Evolutionary conservation across 2,329 filamentous ascomycete species (phyloP).

Genomic region (Corinectria fuckeliana): DNA sequence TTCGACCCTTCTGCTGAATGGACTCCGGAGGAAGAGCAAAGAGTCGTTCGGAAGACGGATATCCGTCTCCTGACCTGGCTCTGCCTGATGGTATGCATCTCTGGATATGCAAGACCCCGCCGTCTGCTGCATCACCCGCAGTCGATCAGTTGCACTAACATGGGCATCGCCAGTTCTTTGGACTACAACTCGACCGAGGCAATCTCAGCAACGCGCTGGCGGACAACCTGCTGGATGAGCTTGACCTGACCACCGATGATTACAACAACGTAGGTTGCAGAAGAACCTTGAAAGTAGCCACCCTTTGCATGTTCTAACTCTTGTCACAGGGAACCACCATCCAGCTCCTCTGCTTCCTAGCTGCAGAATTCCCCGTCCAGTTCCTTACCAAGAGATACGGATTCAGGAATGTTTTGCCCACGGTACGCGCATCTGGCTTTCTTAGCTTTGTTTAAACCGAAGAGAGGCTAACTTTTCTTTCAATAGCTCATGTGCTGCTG

Average conservation of each 20-base stretch:
- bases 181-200: constrained; percentile 67
- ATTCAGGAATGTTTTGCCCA: constrained; percentile 61
- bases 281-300: too few relatives aligned
- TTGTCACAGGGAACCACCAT: constrained; percentile 56
- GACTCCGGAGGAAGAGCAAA: constrained; percentile 63
- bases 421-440: constrained; percentile 26
- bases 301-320: constrained; percentile 1
- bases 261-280: constrained; percentile 56
- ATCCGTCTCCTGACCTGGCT: constrained; percentile 49
- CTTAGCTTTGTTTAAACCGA: too few relatives aligned
- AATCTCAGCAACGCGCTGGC: constrained; percentile 68
- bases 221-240: constrained; percentile 65
- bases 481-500: constrained; percentile 55
- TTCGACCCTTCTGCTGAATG: constrained; percentile 53
- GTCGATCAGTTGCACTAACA: constrained; percentile 27
- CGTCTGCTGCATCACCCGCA: background rate
- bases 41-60: constrained; percentile 60
- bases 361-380: constrained; percentile 25
- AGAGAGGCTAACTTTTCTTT: background rate
- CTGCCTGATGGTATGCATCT: constrained; percentile 49
- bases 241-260: constrained; percentile 55
- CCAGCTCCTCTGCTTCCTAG: constrained; percentile 60
- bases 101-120: background rate
- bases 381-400: constrained; percentile 50
- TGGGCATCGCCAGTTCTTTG: constrained; percentile 56